Conservation (phyloP, 2,329 filamentous ascomycete genomes). For the Bipolaris cookei region DNA sequence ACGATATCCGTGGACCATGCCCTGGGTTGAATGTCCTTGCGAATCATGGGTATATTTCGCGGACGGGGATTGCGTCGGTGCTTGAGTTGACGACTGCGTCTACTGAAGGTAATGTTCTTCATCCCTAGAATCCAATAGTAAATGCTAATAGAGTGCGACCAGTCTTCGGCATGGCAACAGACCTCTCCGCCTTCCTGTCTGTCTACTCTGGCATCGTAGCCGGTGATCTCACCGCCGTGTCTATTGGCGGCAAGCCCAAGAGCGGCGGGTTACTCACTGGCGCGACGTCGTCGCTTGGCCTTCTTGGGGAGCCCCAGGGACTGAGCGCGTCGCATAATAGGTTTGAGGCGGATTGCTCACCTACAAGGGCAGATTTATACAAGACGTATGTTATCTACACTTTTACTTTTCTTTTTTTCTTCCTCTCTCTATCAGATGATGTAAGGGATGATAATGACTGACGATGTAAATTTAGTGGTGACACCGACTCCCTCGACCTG, state of each 20-base stretch:
- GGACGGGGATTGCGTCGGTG: constrained; percentile 4
- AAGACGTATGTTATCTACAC: constrained; percentile 7
- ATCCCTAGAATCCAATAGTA: too few species aligned
- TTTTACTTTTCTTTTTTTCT: not conserved
- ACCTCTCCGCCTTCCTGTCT: constrained; percentile 23
- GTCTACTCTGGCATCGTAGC: constrained; percentile 19
- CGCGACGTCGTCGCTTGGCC: constrained; percentile 18
- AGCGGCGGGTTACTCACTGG: constrained; percentile 22
- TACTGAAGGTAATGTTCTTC: too few species aligned
- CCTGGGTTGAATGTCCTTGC: constrained; percentile 11
- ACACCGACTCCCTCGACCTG: constrained; percentile 4
- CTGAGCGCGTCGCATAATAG: constrained; percentile 26
- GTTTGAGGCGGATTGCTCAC: constrained; percentile 28
- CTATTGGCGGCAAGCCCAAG: constrained; percentile 24
- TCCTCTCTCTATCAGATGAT: too few species aligned
- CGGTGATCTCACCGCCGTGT: constrained; percentile 20
- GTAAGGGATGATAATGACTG: not conserved
- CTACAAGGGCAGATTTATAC: constrained; percentile 16
- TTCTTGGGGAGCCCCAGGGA: constrained; percentile 22
- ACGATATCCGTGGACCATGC: constrained; percentile 11
- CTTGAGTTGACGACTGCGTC: constrained; percentile 7
- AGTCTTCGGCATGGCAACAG: constrained; percentile 19
- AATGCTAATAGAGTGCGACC: constrained; percentile 19
- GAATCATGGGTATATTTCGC: constrained; percentile 10
- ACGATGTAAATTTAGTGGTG: not conserved